Percentiles rank a stretch among this genome's conserved stretches.
Conservation (phyloP, 2,329 filamentous ascomycete species). For the Epichloe sp. region DNA sequence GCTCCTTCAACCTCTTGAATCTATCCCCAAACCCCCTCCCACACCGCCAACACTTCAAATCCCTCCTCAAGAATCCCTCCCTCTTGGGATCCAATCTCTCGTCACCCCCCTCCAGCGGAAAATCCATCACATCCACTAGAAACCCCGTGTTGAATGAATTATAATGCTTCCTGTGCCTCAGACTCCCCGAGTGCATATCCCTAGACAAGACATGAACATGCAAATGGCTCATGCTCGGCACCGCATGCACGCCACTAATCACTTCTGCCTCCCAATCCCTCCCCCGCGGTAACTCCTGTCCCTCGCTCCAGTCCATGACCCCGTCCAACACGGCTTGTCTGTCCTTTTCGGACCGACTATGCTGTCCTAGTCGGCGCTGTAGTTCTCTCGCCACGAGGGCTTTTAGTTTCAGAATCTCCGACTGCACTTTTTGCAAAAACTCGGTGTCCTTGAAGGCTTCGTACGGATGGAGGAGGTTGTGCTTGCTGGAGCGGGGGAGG, state of each 20-base stretch:
- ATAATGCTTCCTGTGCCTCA: slow-evolving; percentile 82
- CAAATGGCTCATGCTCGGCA: slow-evolving; percentile 82
- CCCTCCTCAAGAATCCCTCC: slow-evolving; percentile 46
- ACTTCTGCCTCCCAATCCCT: slow-evolving; percentile 73
- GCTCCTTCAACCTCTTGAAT: slow-evolving; percentile 61
- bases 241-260: slow-evolving; percentile 67
- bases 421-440: slow-evolving; percentile 53
- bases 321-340: slow-evolving; percentile 56
- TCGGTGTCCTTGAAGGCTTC: slow-evolving; percentile 56
- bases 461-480: slow-evolving; percentile 58
- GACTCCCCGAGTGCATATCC: slow-evolving; percentile 58
- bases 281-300: slow-evolving; percentile 40
- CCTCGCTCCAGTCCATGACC: slow-evolving; percentile 20
- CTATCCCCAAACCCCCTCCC: slow-evolving; percentile 57
- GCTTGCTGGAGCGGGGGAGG: slow-evolving; percentile 56
- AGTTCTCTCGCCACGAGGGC: slow-evolving; percentile 62
- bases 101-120: slow-evolving; percentile 60
- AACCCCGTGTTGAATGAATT: slow-evolving; percentile 83
- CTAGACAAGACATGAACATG: slow-evolving; percentile 79
- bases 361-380: slow-evolving; percentile 49
- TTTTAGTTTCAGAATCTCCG: slow-evolving; percentile 48
- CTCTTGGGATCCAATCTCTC: slow-evolving; percentile 42
- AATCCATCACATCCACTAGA: slow-evolving; percentile 64
- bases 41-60: slow-evolving; percentile 79
- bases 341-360: slow-evolving; percentile 48